Conservation (phyloP, 139 green algal species). For the Eudorina sp. region DNA sequence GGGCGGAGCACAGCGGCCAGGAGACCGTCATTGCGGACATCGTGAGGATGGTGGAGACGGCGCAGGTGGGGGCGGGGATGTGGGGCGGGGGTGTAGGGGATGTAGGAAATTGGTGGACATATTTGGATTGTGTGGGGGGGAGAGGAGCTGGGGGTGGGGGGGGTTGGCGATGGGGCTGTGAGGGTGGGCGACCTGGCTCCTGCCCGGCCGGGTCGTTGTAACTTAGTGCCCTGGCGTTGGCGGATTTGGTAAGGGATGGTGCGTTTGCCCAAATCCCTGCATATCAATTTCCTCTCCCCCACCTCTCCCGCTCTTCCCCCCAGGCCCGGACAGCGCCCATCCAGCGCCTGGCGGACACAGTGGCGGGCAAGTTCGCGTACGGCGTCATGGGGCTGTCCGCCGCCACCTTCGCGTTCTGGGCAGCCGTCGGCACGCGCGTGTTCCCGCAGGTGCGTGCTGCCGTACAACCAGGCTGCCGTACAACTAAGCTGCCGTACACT, state of each 20-base stretch:
- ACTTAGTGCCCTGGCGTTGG: too few species aligned
- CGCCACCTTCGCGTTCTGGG: slow-evolving; percentile 89
- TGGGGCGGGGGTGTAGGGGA: neutral
- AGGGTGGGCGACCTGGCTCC: neutral
- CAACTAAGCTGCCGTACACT: too few species aligned
- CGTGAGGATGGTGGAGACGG: slow-evolving; percentile 85
- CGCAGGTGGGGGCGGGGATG: slow-evolving; percentile 54
- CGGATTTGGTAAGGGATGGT: too few species aligned
- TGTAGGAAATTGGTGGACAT: neutral
- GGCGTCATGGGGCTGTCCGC: slow-evolving; percentile 84
- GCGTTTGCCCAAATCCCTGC: too few species aligned
- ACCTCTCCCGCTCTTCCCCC: neutral
- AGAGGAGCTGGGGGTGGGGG: too few species aligned
- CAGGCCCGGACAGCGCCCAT: slow-evolving; percentile 83
- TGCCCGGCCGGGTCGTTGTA: too few species aligned
- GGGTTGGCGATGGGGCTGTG: neutral
- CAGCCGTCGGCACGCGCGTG: slow-evolving; percentile 65
- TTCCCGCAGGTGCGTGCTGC: slow-evolving; percentile 85
- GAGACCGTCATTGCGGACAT: slow-evolving; percentile 90
- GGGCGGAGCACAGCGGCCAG: slow-evolving; percentile 75
- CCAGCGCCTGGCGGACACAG: slow-evolving; percentile 86
- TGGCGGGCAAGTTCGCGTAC: slow-evolving; percentile 86
- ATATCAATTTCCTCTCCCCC: neutral
- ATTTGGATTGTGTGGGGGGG: neutral
- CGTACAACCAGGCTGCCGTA: too few species aligned